phyloP scores from a whole-genome alignment of 176 grass and related monocot species.

The Musa itinerans region DNA sequence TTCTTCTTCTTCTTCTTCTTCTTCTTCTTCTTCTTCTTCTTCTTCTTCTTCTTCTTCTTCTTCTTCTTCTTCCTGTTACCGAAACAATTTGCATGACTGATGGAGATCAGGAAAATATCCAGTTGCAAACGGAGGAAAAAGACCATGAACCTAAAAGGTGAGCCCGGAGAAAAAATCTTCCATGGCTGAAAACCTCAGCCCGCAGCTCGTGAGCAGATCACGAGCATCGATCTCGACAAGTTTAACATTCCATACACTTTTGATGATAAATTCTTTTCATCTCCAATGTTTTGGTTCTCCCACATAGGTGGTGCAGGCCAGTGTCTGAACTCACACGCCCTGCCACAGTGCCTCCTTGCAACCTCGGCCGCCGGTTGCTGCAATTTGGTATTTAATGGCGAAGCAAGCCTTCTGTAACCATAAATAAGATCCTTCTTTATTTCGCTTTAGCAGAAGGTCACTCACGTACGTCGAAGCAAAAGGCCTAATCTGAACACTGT shows the following conservation, averaged over 20 bases:
- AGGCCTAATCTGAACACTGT: neutral
- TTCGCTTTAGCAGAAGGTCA: neutral
- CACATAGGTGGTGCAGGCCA: neutral
- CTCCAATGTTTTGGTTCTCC: neutral
- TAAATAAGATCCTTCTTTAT: neutral
- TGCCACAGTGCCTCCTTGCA: neutral
- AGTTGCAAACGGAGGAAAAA: too few relatives aligned
- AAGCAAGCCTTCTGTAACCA: neutral
- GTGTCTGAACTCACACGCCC: neutral
- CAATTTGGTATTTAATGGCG: constrained; percentile 10
- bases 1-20: too few relatives aligned
- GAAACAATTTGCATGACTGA: too few relatives aligned
- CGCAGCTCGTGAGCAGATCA: constrained; percentile 5
- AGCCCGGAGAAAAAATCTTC: too few relatives aligned
- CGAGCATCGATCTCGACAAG: constrained; percentile 1
- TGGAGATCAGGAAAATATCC: too few relatives aligned
- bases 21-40: too few relatives aligned
- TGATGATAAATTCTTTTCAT: neutral
- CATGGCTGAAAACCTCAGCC: too few relatives aligned
- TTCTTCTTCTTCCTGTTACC: too few relatives aligned
- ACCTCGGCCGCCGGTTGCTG: neutral
- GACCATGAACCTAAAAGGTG: too few relatives aligned
- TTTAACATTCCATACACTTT: neutral
- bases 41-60: too few relatives aligned
- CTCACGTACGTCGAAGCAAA: neutral